Base-by-base conservation (phyloP, 2,329 filamentous ascomycete genomes). In the Botrytis fabae region DNA sequence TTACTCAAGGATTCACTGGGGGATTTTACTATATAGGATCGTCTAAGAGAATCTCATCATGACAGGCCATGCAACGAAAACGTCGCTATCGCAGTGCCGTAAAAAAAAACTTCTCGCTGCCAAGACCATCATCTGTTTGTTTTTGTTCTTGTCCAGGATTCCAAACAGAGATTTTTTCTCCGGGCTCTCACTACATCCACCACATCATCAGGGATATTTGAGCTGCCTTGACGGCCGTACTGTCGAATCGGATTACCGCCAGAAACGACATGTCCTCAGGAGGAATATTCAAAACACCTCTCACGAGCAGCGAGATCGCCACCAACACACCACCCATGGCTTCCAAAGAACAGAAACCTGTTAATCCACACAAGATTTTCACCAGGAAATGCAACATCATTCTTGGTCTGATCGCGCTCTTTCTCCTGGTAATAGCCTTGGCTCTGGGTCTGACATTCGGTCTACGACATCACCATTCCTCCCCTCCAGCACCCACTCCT, bases 361-460 rank as follows among this genome's bases (percentile, higher is more conserved):
- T 22, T 32, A 51, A 70, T 38, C 62, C 51, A 44, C 70, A 72
- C 62, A 72, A 72, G 35, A 72, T 72, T 40, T 72, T 72, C 62
- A 72, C 70, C 22, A 68, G 62, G n/a, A 72, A 72, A 72, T 72
- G 70, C 25, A 72, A 69, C 51, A 72, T 72, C n/a, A 72, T 72
- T 40, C 62, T 72, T n/a, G 70, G 25, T 38, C n/a, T 69, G 8
- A 60, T 72, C 12, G 54, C 63, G n/a, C 54, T 73, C 71, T 70
- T 73, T 22, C 18, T 73, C 7, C 57, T 73, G 35, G 71, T 42
- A 2, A 73, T 63, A 12, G 65, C n/a, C 35, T 70, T 73, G 59
- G 71, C 57, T 38, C 38, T 73, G 32, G 71, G 65, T 25, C 35
- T 73, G 16, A 57, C 57, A 54, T 54, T 73, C 35, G 20, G 65